A percentile compares a stretch with the other conserved stretches of the same genome.
phyloP scores from a whole-genome alignment of 306 rosid species.

The Prunus mongolica region DNA sequence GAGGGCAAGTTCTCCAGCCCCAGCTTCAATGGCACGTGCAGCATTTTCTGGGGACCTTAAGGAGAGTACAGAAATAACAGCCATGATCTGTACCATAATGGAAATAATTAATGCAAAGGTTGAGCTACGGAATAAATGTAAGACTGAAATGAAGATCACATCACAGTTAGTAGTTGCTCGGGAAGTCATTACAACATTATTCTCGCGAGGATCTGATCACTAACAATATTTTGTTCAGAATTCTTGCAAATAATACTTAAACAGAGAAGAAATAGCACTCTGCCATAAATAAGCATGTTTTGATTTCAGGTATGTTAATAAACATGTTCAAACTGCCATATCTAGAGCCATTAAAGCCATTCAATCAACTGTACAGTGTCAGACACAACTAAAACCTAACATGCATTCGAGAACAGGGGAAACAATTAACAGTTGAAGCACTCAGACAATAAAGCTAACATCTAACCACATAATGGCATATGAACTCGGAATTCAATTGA shows the following conservation, averaged over 20 bases:
- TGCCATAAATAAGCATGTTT: too few species aligned
- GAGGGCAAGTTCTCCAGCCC: slow-evolving; percentile 86
- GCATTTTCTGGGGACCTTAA: slow-evolving; percentile 89
- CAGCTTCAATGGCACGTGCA: slow-evolving; percentile 86
- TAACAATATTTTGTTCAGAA: background rate
- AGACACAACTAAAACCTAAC: background rate
- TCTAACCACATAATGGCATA: background rate
- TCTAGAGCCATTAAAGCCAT: background rate
- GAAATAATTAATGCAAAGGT: background rate
- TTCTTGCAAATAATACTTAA: background rate
- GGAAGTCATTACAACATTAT: background rate
- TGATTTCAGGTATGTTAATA: background rate
- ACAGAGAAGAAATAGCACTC: background rate
- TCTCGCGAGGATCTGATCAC: background rate
- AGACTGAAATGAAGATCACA: background rate
- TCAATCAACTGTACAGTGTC: background rate
- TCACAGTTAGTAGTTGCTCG: background rate
- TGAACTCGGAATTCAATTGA: background rate
- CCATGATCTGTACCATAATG: slow-evolving; percentile 58
- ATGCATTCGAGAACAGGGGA: background rate
- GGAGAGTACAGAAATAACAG: slow-evolving; percentile 62
- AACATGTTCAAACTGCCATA: background rate
- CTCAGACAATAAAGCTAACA: background rate
- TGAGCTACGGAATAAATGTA: background rate
- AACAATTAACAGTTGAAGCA: background rate